Evolutionary conservation across 176 grass and related monocot species (phyloP).

Genomic region (Zea luxurians): DNA sequence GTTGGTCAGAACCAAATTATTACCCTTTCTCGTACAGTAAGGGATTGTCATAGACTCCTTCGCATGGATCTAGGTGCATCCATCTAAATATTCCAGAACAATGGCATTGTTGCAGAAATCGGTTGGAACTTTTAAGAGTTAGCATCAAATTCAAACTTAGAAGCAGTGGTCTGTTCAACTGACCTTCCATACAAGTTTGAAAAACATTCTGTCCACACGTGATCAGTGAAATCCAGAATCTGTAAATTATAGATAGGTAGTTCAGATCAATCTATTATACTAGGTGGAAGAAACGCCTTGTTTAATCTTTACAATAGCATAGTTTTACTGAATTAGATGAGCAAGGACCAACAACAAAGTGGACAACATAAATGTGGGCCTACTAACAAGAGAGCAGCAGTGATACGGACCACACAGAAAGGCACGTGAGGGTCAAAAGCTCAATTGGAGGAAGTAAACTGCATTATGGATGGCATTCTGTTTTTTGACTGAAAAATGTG

Average conservation of each 20-base stretch:
- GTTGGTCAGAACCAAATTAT: background rate
- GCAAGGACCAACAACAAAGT: constrained; percentile 23
- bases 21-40: constrained; percentile 96
- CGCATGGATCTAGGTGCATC: constrained; percentile 99
- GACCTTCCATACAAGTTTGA: constrained; percentile 80
- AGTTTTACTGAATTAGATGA: constrained; percentile 24
- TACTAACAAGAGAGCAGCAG: constrained; percentile 3
- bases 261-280: constrained; percentile 22
- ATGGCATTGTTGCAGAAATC: background rate
- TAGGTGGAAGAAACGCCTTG: background rate
- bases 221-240: constrained; percentile 96
- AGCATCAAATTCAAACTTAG: constrained; percentile 17
- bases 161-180: constrained; percentile 33
- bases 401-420: background rate
- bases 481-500: background rate
- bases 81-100: constrained; percentile 67
- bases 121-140: background rate
- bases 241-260: constrained; percentile 46
- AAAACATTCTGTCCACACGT: constrained; percentile 96
- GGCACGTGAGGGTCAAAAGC: background rate
- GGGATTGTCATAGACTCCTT: constrained; percentile 92
- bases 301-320: constrained; percentile 12
- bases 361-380: background rate
- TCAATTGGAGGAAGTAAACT: background rate
- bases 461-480: background rate